These are phyloP conservation scores for Ormosia emarginata DNA, from an alignment of 306 rosid species.

Conservation along the genomic window DNA sequence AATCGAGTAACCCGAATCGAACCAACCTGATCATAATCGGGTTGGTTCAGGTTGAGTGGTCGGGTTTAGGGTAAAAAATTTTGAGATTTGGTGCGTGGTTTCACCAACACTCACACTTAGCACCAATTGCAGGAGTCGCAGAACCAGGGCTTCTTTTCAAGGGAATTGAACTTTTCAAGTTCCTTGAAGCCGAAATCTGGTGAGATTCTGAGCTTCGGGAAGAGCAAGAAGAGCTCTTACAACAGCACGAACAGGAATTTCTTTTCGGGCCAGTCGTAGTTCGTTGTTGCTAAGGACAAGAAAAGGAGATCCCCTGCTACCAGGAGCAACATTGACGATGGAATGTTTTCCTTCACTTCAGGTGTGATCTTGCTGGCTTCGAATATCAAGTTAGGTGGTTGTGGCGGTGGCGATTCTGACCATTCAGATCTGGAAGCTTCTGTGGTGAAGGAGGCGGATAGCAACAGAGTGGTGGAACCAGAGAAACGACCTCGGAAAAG, in stretches of 20 bases:
- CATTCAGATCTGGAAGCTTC: conserved; percentile 82
- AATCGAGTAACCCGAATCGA: too few relatives aligned
- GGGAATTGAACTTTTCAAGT: conserved; percentile 54
- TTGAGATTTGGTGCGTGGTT: too few relatives aligned
- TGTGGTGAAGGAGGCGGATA: conserved; percentile 56
- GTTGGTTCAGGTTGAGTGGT: too few relatives aligned
- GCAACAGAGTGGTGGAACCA: conserved; percentile 54
- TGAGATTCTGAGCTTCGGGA: conserved; percentile 75
- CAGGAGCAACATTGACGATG: conserved; percentile 65
- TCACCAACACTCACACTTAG: conserved; percentile 4
- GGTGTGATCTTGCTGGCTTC: conserved; percentile 50
- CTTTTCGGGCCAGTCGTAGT: conserved; percentile 47
- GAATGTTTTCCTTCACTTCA: conserved; percentile 71
- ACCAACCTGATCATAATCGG: too few relatives aligned
- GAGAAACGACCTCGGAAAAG: conserved; percentile 77
- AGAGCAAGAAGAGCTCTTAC: conserved; percentile 53
- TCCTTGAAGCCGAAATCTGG: conserved; percentile 78
- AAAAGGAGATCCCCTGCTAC: conserved; percentile 60
- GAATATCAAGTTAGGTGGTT: conserved; percentile 28
- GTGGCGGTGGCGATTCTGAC: conserved; percentile 34
- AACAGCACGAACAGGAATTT: conserved; percentile 30
- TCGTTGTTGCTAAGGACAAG: conserved; percentile 40
- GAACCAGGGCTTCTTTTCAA: conserved; percentile 54
- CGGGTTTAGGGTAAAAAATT: too few relatives aligned
- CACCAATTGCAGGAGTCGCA: conserved; percentile 26